Base-by-base conservation (phyloP, 257 asterid genomes). In the Oldenlandia corymbosa region DNA sequence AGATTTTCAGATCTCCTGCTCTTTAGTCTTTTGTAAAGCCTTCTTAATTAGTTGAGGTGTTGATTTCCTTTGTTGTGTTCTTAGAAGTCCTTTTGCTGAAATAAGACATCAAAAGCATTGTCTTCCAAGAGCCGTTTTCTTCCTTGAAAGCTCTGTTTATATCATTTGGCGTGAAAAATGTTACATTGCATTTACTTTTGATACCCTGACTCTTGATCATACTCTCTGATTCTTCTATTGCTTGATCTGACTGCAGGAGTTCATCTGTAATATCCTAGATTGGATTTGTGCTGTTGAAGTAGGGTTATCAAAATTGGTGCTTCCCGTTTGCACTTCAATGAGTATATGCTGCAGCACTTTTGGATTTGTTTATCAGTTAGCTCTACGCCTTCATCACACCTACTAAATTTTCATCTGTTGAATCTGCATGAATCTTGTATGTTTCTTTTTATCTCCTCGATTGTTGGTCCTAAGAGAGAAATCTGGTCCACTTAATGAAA, bases 241-340 rank as follows among this genome's bases (percentile, higher is more conserved):
- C 7, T 21, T 10, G 60, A 59, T 42, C 6, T 52, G 36, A 58
- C 73, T 77, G 75, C 91, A 92, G 98, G 88, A 81, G 86, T 49
- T 87, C 98, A 72, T 82, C 98, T 47, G 96, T 87, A 30, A 78
- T 92, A 72, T 92, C 96, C 67, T 88, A 92, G 87, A 80, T 87
- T 82, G 98, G 98, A 31, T 92, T 92, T 74, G 76, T 88, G 72
- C 83, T 93, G 79, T 71, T 93, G 90, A 95, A 90, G 84, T 97
- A 84, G 72, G 96, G 45, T 87, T 83, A 68, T 84, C 97, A 49
- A 83, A 83, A 76, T 68, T 90, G 37, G 58, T 90, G 73, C 80
- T 90, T 45, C 96, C 99, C 13, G 10, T 87, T 67, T 93, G 99
- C 70, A 69, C 90, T 37, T 76, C 85, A 5, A 72, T 85, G 72